Evolutionary conservation across 225 moss, liverwort and hornwort species (phyloP), one percentile per base, ranked within the genome.

Genomic region (Physcomitrellopsis africana): DNA sequence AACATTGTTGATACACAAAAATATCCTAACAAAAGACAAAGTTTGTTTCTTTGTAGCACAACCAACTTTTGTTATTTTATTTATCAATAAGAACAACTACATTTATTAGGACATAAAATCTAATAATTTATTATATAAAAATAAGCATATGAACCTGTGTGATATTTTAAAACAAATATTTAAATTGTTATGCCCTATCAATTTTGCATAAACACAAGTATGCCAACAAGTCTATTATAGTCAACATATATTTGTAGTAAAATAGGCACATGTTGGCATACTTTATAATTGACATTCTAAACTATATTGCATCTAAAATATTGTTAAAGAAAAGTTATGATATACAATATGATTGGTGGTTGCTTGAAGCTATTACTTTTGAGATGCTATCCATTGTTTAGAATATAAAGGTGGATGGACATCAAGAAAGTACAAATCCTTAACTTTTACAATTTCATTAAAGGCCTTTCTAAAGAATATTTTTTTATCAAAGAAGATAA

Each of bases 321-420:
- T 77, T 96, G 32, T 82, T 96, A 42, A 96, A 96, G 87, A 96
- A 92, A 80, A 94, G 96, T 18, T 96, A 96, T 73, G 96, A 94
- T 47, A 94, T 96, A 94, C 94, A 96, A 79, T 96, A 94, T 80
- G 96, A 96, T 58, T 96, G 96, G 96, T 97, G 96, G 96, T 97
- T 94, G 41, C 92, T 97, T 68, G 96, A 94, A 77, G 96, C 96
- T 65, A 97, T 97, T 51, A 97, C 94, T 94, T 97, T 92, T 70
- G 96, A 97, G 86, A 97, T 97, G 96, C 86, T 97, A 69, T 92
- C 51, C 89, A 93, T 81, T 86, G 96, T 69, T 88, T 97, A 60
- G 96, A 94, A 46, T 86, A 89, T 56, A 89, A 92, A 83, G 96
- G 96, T 56, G 92, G 91, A 54, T 92, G 90, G 96, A 97, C 70